Evolutionary conservation across 225 moss, liverwort and hornwort species (phyloP), one percentile per base, ranked within the genome.

Genomic region (Lunularia cruciata): DNA sequence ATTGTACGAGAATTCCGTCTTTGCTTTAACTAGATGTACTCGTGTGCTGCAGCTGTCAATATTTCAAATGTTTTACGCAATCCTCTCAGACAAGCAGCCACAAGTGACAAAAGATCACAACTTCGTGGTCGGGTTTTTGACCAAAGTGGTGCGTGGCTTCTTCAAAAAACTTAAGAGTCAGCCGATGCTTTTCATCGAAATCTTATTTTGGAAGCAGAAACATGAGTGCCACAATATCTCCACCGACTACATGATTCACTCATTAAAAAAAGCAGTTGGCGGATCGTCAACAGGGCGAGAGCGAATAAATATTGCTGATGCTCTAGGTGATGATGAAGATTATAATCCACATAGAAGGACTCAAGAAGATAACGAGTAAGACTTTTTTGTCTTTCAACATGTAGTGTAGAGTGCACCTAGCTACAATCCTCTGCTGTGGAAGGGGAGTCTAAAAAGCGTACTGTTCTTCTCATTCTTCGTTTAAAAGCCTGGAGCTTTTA

Each of bases 161-260:
- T 89, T 93, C 61, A 81, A 86, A 47, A 98, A 93, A 69, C 72
- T 98, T 54, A 89, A 82, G 73, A 71, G 74, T 27, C 84, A 91
- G 32, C 93, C 98, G 2, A 79, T 98, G 74, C 69, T 93, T 12
- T 98, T 91, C 75, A 84, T 98, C 33, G 98, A 98, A 61, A 76
- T 98, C 22, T 84, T 98, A 60, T 98, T 93, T 84, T 98, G 98
- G 98, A 98, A 98, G 78, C 78, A 80, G 1, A 83, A 84, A 65
- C 63, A 77, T 53, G 98, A 93, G 47, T 98, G 98, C 67, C 89
- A 88, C 43, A 77, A 84, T 31, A 98, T 98, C 57, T 76, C 85
- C 65, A 88, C 86, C 6, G 84, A 93, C 56, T 93, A 98, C 25
- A 57, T 81, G 75, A 79, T 89, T 60, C 79, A 86, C 72, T 86